Base-by-base conservation (phyloP, 345 rosid species). In the Pelargonium nanum region DNA sequence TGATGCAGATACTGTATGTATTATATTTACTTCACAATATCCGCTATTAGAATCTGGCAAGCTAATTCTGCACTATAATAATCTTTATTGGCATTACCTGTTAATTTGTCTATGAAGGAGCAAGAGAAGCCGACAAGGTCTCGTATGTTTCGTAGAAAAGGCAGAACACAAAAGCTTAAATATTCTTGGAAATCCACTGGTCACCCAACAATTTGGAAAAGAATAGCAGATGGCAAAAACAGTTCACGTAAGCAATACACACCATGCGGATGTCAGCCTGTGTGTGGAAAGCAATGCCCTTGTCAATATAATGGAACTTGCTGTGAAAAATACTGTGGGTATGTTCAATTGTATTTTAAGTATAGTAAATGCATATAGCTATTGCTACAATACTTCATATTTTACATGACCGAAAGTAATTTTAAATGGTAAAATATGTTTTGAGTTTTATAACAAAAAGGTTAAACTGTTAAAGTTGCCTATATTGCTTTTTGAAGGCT, bases 271-370 rank as follows among this genome's bases (percentile, higher is more conserved):
- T 93, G 99, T 78, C 81, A 77, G 55, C 68, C 86, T 22, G 74
- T 74, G 70, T 93, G 99, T 69, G 95, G 97, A 72, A 85, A 82
- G 71, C 80, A 84, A 44, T 93, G 99, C 70, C 58, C 83, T 56
- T 93, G 99, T 77, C 75, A 73, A 58, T 51, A 75, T 56, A 81
- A 72, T 62, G 88, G 82, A 67, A 87, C 94, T 61, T 89, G 95
- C 76, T 93, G 99, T 63, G 98, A 92, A 66, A 92, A 92, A 69
- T 92, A 85, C 61, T 92, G 98, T 55, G 96, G 98, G 98, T 92
- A 87, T 56, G 89, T 73, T 65, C 63, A 60, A 60, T 19, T 48
- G 13, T 65, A 56, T 51, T 51, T 57, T 24, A 34, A 58, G 53
- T n/a, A 56, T 32, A 56, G 56, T 57, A 50, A 44, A 54, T 50